Percentiles rank a stretch among this genome's conserved stretches.
Evolutionary conservation across 2,329 filamentous ascomycete species (phyloP).

Genomic region (Fusarium tjaetaba): DNA sequence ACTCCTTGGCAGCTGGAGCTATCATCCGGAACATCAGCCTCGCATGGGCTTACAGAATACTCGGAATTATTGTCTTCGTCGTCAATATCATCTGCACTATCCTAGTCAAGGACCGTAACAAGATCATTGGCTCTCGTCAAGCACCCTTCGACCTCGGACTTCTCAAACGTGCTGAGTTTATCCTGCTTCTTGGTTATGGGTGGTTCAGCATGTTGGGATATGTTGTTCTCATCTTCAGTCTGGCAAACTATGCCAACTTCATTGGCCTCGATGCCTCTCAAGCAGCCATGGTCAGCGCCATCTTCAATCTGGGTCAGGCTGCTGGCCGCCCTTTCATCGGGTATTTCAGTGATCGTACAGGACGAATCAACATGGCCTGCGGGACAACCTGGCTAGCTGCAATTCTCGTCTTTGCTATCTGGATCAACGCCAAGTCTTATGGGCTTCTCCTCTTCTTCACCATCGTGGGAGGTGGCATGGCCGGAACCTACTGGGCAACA

Average conservation of each 20-base stretch:
- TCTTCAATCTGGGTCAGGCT: conserved; percentile 75
- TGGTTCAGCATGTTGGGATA: conserved; percentile 79
- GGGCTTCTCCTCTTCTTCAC: conserved; percentile 77
- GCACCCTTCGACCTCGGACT: conserved; percentile 72
- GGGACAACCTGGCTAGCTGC: conserved; percentile 71
- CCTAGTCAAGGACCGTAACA: conserved; percentile 77
- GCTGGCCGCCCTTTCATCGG: conserved; percentile 78
- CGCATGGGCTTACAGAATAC: conserved; percentile 72
- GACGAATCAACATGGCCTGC: conserved; percentile 77
- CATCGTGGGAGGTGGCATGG: conserved; percentile 74
- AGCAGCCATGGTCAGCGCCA: conserved; percentile 75
- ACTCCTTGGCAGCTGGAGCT: conserved; percentile 72
- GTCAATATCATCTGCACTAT: conserved; percentile 72
- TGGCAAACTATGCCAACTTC: conserved; percentile 76
- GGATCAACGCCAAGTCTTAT: conserved; percentile 73
- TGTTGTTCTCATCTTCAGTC: conserved; percentile 78
- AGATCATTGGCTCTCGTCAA: conserved; percentile 73
- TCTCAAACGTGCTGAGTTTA: conserved; percentile 69
- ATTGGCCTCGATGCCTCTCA: conserved; percentile 74
- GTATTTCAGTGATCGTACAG: conserved; percentile 74
- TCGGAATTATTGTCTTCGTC: conserved; percentile 70
- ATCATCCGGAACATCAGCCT: conserved; percentile 74
- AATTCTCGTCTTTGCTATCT: conserved; percentile 74
- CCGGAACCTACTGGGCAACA: conserved; percentile 77
- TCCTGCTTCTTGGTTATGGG: conserved; percentile 73